Evolutionary conservation across 768 basidiomycete species (phyloP).

Genomic region (Mycena olivaceomarginata): DNA sequence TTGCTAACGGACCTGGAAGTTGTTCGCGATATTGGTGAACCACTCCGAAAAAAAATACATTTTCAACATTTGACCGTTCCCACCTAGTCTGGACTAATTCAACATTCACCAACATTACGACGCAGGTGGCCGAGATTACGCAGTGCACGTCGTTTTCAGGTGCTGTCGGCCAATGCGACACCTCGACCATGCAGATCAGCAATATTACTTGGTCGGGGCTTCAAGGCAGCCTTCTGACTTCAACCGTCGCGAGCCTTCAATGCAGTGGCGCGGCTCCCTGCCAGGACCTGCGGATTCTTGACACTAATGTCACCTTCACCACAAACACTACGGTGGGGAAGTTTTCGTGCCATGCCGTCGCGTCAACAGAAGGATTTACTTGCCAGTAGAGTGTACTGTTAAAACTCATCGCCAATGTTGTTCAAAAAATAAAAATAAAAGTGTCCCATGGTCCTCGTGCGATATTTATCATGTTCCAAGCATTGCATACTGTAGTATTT

Average conservation of each 20-base stretch:
- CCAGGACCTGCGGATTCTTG: constrained; percentile 25
- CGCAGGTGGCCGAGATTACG: constrained; percentile 45
- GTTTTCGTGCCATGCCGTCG: constrained; percentile 38
- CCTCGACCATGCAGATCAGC: constrained; percentile 56
- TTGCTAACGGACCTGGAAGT: not conserved
- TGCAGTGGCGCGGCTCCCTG: constrained; percentile 59
- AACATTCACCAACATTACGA: constrained; percentile 23
- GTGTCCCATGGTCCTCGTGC: too few relatives aligned
- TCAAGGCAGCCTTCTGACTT: constrained; percentile 49
- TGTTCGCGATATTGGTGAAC: constrained; percentile 25
- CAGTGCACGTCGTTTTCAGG: constrained; percentile 56
- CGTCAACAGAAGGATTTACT: constrained; percentile 21
- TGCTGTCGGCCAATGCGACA: constrained; percentile 57
- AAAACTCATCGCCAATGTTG: too few relatives aligned
- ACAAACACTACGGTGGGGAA: constrained; percentile 21
- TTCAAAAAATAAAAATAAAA: too few relatives aligned
- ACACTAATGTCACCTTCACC: constrained; percentile 19
- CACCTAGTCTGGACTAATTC: not conserved
- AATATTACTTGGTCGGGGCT: constrained; percentile 55
- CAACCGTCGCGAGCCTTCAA: constrained; percentile 51
- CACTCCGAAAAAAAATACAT: too few relatives aligned
- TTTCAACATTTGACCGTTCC: too few relatives aligned
- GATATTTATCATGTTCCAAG: too few relatives aligned
- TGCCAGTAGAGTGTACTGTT: not conserved
- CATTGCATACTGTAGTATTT: too few relatives aligned